These are phyloP conservation scores for Cryptosporidium baileyi DNA, from an alignment of 169 alveolate genomes.

Conservation along the genomic window DNA sequence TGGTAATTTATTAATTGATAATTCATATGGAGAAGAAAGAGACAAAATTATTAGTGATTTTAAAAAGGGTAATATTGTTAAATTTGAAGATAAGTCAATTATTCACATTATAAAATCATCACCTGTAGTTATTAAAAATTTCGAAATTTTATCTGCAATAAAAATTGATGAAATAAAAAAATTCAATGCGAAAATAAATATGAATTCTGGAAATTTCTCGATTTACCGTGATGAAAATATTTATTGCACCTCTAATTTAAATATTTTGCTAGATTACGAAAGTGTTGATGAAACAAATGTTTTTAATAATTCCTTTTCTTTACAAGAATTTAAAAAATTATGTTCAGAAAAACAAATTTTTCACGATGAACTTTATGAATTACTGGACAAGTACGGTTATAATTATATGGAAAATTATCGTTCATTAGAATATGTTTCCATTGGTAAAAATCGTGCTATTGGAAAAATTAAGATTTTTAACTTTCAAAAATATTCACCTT, in stretches of 20 bases:
- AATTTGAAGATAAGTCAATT: neutral
- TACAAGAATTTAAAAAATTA: neutral
- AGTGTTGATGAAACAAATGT: neutral
- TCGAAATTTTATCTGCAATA: slow-evolving; percentile 4
- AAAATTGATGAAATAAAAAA: neutral
- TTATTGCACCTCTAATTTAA: neutral
- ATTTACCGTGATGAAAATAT: neutral
- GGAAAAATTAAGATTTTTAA: slow-evolving; percentile 20
- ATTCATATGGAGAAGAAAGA: neutral
- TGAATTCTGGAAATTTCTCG: neutral
- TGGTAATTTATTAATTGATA: neutral
- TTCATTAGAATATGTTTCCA: slow-evolving; percentile 33
- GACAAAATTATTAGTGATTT: neutral
- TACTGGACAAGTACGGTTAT: slow-evolving; percentile 21
- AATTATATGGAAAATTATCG: slow-evolving; percentile 20
- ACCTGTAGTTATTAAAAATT: slow-evolving; percentile 2
- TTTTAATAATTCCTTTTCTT: neutral
- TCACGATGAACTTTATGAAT: slow-evolving; percentile 18
- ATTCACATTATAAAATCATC: slow-evolving; percentile 16
- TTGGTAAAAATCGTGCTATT: slow-evolving; percentile 8
- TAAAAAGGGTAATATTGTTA: neutral
- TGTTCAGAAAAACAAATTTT: neutral
- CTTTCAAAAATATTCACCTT: neutral
- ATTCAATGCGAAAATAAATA: neutral
- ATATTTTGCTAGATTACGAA: neutral